Base-by-base conservation (phyloP, 768 basidiomycete species). In the Candolleomyces eurysporus region DNA sequence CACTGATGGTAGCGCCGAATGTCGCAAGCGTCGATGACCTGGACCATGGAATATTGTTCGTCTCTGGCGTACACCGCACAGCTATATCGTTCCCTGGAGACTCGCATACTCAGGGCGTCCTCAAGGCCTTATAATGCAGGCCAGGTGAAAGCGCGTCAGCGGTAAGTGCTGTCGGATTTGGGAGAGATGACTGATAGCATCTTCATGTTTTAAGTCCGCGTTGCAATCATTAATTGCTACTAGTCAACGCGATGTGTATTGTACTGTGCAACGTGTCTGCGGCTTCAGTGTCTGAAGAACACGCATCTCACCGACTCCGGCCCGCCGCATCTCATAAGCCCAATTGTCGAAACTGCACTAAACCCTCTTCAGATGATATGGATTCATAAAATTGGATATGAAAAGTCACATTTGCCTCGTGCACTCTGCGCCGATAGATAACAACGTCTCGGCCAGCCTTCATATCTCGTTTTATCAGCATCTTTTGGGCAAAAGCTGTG, bases 1-100 rank as follows among this genome's bases (percentile, higher is more conserved):
- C 54, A 42, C 42, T 56, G 54, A 56, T 56, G 19, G 54, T 56
- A 56, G 54, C 54, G 5, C 32, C 36, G 36, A 36, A 53, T 53
- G 36, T 53, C 52, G 52, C 52, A 53, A 39, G 16, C 52, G 39
- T 53, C 52, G 14, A 30, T 53, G 52, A 36, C 36, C 36, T 36
- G 36, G 36, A 36, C 11, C 36, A 36, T 6, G 36, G 36, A 36
- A 36, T 7, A 36, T 36, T 11, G 36, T 11, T 36, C 36, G 8
- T 5, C 36, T 8, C 11, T 36, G 36, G 36, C 36, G 11, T 36
- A 11, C 36, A 36, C 11, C 11, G 36, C 36, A 36, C 36, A 36
- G 36, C 36, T 36, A 36, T 11, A 36, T 1, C 36, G 36, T 36
- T 36, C 36, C 36, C 6, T 36, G 36, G 36, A 36, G 36, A 36